Conservation (phyloP, 495 filamentous ascomycete species). For the Neurospora sp. region DNA sequence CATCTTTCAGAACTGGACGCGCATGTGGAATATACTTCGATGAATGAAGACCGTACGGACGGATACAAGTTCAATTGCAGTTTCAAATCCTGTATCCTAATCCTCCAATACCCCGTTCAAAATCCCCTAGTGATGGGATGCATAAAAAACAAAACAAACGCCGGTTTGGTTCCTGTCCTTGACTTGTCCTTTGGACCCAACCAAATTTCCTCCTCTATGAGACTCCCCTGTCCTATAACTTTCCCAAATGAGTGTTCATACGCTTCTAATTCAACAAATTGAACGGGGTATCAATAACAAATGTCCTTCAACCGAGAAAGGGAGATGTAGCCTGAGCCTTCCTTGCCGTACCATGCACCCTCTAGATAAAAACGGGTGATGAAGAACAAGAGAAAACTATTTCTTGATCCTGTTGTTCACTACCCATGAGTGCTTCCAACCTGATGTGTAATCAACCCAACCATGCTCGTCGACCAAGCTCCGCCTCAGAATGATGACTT, state of each 20-base stretch:
- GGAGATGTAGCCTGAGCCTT: not conserved
- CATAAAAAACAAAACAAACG: not conserved
- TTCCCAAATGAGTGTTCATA: not conserved
- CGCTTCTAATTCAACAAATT: not conserved
- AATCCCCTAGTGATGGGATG: not conserved
- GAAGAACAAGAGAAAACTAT: not conserved
- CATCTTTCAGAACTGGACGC: no score
- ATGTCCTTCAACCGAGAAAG: not conserved
- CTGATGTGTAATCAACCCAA: not conserved
- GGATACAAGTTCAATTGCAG: no score
- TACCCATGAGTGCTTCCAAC: not conserved
- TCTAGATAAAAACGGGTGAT: not conserved
- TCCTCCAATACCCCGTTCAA: not conserved
- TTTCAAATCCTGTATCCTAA: no score
- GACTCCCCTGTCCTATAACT: not conserved
- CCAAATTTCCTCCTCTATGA: not conserved
- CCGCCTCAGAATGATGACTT: not conserved
- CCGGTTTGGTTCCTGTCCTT: not conserved
- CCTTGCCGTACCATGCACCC: not conserved
- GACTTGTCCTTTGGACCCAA: not conserved
- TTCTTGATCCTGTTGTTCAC: not conserved
- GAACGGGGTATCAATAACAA: slow-evolving; percentile 1
- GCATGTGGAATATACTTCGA: no score
- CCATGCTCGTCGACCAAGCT: not conserved
- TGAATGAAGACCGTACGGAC: no score